Conservation (phyloP, 2,329 filamentous ascomycete species). For the Paramyrothecium sp. region DNA sequence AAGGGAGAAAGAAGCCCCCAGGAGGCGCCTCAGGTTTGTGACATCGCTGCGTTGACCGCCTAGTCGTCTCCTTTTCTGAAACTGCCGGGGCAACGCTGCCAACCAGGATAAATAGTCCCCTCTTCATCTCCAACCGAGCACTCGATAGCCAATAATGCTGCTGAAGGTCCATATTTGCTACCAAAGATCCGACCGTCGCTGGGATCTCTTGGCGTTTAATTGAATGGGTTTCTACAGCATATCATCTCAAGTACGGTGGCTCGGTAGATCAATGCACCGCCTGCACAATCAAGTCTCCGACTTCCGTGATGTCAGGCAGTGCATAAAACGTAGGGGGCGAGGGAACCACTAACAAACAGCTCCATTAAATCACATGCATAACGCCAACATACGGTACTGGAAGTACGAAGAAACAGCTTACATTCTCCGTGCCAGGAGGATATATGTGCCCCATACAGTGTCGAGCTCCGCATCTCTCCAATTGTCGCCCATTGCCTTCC, state of each 20-base stretch:
- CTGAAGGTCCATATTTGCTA: neutral
- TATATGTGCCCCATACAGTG: constrained; percentile 60
- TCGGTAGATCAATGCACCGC: too few relatives aligned
- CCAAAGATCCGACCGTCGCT: neutral
- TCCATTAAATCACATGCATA: too few relatives aligned
- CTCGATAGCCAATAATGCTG: neutral
- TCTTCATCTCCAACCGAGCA: neutral
- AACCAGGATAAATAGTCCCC: constrained; percentile 4
- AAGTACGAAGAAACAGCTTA: neutral
- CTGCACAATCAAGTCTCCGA: too few relatives aligned
- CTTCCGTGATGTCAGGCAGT: neutral
- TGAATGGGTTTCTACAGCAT: too few relatives aligned
- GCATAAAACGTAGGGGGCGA: too few relatives aligned
- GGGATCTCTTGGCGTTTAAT: neutral
- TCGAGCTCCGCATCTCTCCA: constrained; percentile 56
- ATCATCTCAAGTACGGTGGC: too few relatives aligned
- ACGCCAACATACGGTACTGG: neutral
- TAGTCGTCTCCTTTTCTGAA: constrained; percentile 18
- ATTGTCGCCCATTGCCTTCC: constrained; percentile 43
- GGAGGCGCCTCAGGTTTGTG: constrained; percentile 17
- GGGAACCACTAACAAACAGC: too few relatives aligned
- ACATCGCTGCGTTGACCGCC: constrained; percentile 21
- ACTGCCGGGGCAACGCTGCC: constrained; percentile 31
- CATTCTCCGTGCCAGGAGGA: constrained; percentile 53
- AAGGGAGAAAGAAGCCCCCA: constrained; percentile 17